A percentile compares a stretch with the other conserved stretches of the same genome.
Evolutionary conservation across 148 eudicot genomes (phyloP).

Genomic region (Diospyros lotus): DNA sequence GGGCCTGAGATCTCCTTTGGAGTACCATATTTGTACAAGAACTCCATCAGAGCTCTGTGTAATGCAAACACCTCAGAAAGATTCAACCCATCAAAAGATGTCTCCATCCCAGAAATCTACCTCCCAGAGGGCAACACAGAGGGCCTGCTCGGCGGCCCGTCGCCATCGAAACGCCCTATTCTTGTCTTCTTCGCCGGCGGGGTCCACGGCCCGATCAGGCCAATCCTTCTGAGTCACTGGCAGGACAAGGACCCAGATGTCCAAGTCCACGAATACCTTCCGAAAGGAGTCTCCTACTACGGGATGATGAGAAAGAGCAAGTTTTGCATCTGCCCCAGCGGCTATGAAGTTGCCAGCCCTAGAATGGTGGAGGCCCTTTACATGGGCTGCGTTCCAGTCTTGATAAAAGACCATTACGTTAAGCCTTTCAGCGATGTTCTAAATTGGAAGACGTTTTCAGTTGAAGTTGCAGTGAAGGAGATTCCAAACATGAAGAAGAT

Average conservation of each 20-base stretch:
- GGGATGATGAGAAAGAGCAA: neutral
- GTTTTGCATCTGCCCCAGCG: slow-evolving; percentile 1
- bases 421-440: neutral
- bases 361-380: neutral
- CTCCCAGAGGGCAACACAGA: neutral
- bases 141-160: neutral
- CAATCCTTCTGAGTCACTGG: neutral
- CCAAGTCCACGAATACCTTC: neutral
- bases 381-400: neutral
- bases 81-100: neutral
- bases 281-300: neutral
- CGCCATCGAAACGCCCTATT: neutral
- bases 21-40: neutral
- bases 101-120: neutral
- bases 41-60: neutral
- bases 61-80: slow-evolving; percentile 1
- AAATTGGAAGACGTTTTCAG: neutral
- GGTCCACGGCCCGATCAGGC: slow-evolving; percentile 1
- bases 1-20: neutral
- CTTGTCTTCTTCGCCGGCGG: neutral
- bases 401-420: neutral
- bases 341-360: slow-evolving; percentile 35
- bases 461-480: neutral
- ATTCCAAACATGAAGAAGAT: slow-evolving; percentile 41
- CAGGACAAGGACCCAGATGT: neutral